These are phyloP conservation scores for Penicillium angulare DNA, from an alignment of 495 filamentous ascomycete species.

Conservation along the genomic window DNA sequence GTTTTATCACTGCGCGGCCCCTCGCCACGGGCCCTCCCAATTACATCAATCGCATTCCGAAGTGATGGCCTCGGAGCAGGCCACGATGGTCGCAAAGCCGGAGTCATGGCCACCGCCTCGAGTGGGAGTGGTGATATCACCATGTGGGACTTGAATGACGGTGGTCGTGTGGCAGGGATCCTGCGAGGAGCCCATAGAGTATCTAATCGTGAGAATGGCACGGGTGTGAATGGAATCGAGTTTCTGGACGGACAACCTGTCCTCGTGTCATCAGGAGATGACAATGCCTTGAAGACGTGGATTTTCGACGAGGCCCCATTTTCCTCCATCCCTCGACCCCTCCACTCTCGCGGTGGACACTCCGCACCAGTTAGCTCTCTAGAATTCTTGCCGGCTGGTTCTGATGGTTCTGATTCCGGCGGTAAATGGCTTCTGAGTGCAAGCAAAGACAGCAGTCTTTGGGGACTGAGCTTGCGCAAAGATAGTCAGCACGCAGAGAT, in stretches of 20 bases:
- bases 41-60: conserved; percentile 86
- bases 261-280: conserved; percentile 81
- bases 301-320: conserved; percentile 89
- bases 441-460: conserved; percentile 81
- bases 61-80: conserved; percentile 90
- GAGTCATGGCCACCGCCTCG: conserved; percentile 83
- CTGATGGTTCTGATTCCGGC: conserved; percentile 80
- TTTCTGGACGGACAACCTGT: conserved; percentile 91
- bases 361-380: conserved; percentile 78
- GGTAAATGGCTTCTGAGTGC: conserved; percentile 96
- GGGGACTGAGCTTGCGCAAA: conserved; percentile 91
- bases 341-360: conserved; percentile 85
- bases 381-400: conserved; percentile 77
- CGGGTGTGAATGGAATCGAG: conserved; percentile 73
- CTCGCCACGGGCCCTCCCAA: conserved; percentile 46
- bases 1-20: conserved; percentile 64
- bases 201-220: conserved; percentile 51
- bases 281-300: conserved; percentile 94
- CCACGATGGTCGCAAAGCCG: conserved; percentile 73
- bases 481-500: conserved; percentile 93
- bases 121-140: conserved; percentile 77
- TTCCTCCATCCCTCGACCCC: conserved; percentile 75
- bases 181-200: conserved; percentile 83
- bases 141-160: conserved; percentile 92
- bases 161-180: conserved; percentile 75